Conservation (phyloP, 2,329 filamentous ascomycete genomes). For the Tolypocladium album region DNA sequence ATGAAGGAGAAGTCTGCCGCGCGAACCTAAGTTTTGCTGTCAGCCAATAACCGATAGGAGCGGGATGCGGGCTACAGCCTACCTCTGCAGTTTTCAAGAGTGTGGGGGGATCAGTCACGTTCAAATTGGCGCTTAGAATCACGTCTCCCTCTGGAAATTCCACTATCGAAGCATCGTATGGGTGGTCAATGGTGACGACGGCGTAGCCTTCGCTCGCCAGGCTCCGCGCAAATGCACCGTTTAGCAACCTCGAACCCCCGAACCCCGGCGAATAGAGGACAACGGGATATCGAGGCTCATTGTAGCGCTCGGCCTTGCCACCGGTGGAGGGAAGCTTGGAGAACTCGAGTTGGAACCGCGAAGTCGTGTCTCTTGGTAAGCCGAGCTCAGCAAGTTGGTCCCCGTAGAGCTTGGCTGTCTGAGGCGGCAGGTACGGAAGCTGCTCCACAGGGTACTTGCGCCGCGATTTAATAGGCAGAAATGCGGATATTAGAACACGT, state of each 20-base stretch:
- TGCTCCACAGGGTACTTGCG: not conserved
- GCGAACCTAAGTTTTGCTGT: conserved; percentile 11
- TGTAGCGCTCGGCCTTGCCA: not conserved
- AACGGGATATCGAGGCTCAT: conserved; percentile 10
- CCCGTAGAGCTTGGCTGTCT: conserved; percentile 1
- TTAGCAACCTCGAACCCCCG: conserved; percentile 24
- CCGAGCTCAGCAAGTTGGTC: not conserved
- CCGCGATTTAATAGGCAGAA: not conserved
- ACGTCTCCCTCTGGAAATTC: conserved; percentile 28
- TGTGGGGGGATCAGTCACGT: not conserved
- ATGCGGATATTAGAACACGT: not conserved
- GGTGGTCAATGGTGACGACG: conserved; percentile 35
- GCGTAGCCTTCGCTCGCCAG: conserved; percentile 32
- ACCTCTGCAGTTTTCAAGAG: not conserved
- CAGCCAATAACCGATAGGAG: not conserved
- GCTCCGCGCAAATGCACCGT: conserved; percentile 25
- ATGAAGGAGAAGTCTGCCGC: conserved; percentile 22
- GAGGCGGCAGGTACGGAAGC: conserved; percentile 7
- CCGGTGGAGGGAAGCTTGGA: not conserved
- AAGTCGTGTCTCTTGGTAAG: not conserved
- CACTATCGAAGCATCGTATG: conserved; percentile 28
- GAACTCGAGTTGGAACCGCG: not conserved
- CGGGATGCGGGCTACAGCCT: not conserved
- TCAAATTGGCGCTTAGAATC: conserved; percentile 7
- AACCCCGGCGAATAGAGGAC: conserved; percentile 32